A percentile compares a stretch with the other conserved stretches of the same genome.
These are phyloP conservation scores for Ephemerocybe angulata DNA, from an alignment of 768 basidiomycete species.

Conservation along the genomic window DNA sequence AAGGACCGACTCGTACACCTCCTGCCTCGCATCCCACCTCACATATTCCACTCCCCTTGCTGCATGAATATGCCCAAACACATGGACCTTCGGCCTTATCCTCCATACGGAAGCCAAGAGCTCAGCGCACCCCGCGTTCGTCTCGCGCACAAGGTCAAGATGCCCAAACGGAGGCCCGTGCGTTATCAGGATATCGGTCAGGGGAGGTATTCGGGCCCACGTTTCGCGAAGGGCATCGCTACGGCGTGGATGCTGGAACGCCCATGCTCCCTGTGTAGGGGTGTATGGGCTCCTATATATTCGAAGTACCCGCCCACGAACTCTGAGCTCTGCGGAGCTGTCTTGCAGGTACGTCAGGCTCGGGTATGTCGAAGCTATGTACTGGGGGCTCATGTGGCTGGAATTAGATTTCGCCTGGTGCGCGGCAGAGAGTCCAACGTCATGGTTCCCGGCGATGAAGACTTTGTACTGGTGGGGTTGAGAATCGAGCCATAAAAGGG, in stretches of 20 bases:
- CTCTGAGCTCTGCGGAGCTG: slow-evolving; percentile 19
- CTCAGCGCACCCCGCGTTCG: slow-evolving; percentile 25
- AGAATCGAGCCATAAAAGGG: slow-evolving; percentile 26
- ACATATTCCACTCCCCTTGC: slow-evolving; percentile 30
- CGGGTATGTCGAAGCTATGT: slow-evolving; percentile 20
- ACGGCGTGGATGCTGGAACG: slow-evolving; percentile 35
- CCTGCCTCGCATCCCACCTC: slow-evolving; percentile 29
- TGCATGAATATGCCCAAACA: slow-evolving; percentile 43
- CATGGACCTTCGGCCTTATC: slow-evolving; percentile 32
- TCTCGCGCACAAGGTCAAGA: slow-evolving; percentile 18
- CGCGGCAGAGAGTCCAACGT: slow-evolving; percentile 22
- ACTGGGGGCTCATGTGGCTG: slow-evolving; percentile 5
- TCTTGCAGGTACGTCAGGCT: slow-evolving; percentile 37
- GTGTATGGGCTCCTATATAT: slow-evolving; percentile 40
- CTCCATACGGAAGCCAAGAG: slow-evolving; percentile 31
- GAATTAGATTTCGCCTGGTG: background rate
- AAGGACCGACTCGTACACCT: slow-evolving; percentile 26
- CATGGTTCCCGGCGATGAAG: slow-evolving; percentile 45
- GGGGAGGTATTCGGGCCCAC: slow-evolving; percentile 28
- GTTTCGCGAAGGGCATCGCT: background rate
- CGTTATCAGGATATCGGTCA: slow-evolving; percentile 39
- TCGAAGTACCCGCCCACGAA: slow-evolving; percentile 27
- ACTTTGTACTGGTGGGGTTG: slow-evolving; percentile 38
- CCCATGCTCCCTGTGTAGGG: slow-evolving; percentile 31
- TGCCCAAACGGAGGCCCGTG: slow-evolving; percentile 39